Base-by-base conservation (phyloP, 495 filamentous ascomycete genomes). In the Hamigera avellanea region DNA sequence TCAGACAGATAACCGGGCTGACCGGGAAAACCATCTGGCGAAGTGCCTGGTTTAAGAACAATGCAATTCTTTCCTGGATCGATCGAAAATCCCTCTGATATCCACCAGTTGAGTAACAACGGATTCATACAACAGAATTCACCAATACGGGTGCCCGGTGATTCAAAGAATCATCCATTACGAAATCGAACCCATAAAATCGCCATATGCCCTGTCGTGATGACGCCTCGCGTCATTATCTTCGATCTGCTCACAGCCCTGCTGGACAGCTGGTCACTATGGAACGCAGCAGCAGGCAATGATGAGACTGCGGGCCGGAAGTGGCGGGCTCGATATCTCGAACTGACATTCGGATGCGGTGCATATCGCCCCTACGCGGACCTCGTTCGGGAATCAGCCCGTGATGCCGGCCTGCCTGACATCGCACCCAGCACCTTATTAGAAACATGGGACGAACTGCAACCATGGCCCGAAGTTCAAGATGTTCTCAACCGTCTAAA, bases 241-340 rank as follows among this genome's bases (percentile, higher is more conserved):
- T 57, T 60, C 37, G 56, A 60, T 35, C 51, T 57, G 13, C 52
- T 60, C 6, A 57, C 56, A 2, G 56, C 49, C n/a, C 53, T 60
- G 1, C 35, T 50, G 2, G 49, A 60, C 43, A 57, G 53, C 19
- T 55, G 53, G 53, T 42, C 17, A 16, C 43, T 57, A 15, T 60
- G 56, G 56, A 32, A 46, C 15, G 37, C 44, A 10, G 49, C 46
- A n/a, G 51, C 49, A 10, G 31, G 27, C 4, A 42, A 34, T 12
- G 28, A 40, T 9, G 10, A 18, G 0, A 37, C 44, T 14, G 27
- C 32, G 15, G 46, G 48, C 15, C 38, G 27, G 23, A 34, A 27
- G 18, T 60, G 53, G 56, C 50, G 53, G 8, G 27, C 37, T 21
- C 37, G 47, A 15, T 57, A 57, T 33, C 49, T 57, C 23, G 31